phyloP scores from a whole-genome alignment of 1,139 yeast species.

The Magnusiomyces sp. region DNA sequence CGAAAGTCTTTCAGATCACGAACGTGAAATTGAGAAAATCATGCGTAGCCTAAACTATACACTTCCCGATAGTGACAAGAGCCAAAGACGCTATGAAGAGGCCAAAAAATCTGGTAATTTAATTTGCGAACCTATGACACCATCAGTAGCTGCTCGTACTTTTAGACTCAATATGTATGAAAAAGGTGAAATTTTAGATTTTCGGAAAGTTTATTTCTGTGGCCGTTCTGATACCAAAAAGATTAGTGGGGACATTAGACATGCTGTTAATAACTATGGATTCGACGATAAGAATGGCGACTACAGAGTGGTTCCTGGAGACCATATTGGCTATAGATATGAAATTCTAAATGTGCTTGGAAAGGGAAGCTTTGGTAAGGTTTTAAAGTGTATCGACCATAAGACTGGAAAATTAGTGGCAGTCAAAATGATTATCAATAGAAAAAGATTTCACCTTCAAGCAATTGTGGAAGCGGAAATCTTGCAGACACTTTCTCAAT shows the following conservation, averaged over 20 bases:
- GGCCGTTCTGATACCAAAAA: conserved; percentile 25
- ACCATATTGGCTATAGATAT: conserved; percentile 71
- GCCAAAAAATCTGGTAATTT: conserved; percentile 8
- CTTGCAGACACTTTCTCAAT: conserved; percentile 40
- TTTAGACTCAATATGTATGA: conserved; percentile 39
- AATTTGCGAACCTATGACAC: conserved; percentile 20
- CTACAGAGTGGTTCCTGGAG: conserved; percentile 48
- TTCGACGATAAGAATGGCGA: conserved; percentile 67
- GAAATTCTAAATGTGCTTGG: conserved; percentile 57
- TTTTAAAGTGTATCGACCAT: conserved; percentile 62
- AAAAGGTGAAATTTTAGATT: conserved; percentile 41
- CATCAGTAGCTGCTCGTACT: conserved; percentile 16
- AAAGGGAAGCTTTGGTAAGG: conserved; percentile 80
- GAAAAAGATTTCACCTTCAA: conserved; percentile 66
- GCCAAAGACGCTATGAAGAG: conserved; percentile 10
- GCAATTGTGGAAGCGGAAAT: conserved; percentile 72
- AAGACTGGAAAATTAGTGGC: conserved; percentile 53
- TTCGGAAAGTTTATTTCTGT: conserved; percentile 38
- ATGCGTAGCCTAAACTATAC: conserved; percentile 18
- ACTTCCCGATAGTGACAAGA: conserved; percentile 17
- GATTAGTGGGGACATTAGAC: conserved; percentile 38
- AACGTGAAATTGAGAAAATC: conserved; percentile 15
- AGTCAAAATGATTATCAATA: conserved; percentile 67
- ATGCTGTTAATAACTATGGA: conserved; percentile 44
- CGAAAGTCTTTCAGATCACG: too few relatives aligned